Evolutionary conservation across 768 basidiomycete genomes (phyloP).

Genomic region (Erythrobasidium yunnanense): DNA sequence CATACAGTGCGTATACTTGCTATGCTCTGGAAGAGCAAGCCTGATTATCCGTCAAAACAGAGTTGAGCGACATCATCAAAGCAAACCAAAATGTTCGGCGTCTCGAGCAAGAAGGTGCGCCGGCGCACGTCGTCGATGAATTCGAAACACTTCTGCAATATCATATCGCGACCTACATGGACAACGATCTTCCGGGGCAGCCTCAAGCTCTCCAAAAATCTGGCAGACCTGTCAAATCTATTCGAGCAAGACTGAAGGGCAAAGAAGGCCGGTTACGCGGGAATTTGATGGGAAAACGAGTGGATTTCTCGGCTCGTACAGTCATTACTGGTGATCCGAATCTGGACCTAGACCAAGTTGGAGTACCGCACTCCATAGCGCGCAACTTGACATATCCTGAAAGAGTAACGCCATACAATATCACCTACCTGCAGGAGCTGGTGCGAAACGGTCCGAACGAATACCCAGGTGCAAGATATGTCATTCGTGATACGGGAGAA

Average conservation of each 20-base stretch:
- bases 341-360: conserved; percentile 88
- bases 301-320: conserved; percentile 96
- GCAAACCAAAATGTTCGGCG: conserved; percentile 81
- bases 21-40: not conserved
- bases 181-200: conserved; percentile 96
- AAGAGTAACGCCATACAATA: conserved; percentile 96
- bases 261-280: conserved; percentile 97
- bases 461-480: conserved; percentile 93
- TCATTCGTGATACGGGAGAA: conserved; percentile 92
- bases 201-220: conserved; percentile 96
- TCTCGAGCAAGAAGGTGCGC: conserved; percentile 91
- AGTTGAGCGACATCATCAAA: conserved; percentile 91
- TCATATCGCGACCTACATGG: conserved; percentile 99
- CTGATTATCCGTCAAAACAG: not conserved
- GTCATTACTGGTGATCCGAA: conserved; percentile 99
- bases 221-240: conserved; percentile 93
- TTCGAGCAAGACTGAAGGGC: conserved; percentile 93
- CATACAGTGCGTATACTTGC: conserved; percentile 51
- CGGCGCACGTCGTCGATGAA: conserved; percentile 86
- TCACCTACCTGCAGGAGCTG: conserved; percentile 80
- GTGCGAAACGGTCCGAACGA: conserved; percentile 87
- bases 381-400: conserved; percentile 98
- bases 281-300: conserved; percentile 98
- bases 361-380: conserved; percentile 85
- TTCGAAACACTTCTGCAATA: conserved; percentile 86